Evolutionary conservation across 352 stramenopile species (phyloP), one percentile per base, ranked within the genome.

Genomic region (Globisporangium mamillatum): DNA sequence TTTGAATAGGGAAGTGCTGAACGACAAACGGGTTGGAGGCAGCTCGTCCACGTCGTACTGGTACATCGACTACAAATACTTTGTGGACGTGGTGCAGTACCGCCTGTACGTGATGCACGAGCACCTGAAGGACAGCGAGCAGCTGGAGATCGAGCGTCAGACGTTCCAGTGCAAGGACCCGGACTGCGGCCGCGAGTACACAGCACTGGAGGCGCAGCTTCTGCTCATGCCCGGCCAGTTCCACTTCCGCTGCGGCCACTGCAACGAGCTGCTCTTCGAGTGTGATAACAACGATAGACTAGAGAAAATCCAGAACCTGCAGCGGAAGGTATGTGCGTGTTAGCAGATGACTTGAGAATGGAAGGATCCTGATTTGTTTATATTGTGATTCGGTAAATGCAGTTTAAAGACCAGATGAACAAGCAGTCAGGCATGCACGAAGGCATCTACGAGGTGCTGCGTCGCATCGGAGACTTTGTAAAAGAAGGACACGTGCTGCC

Each of bases 11-110:
- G 87, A 96, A 64, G 87, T 93, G 64, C 75, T 96, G 27, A 96
- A 96, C 62, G 89, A 96, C 81, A 96, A 96, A 73, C 78, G 84
- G 1, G 34, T 82, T 5, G 87, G 87, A 44, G 89, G 89, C n/a
- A 93, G 86, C 64, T 94, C 87, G 48, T 95, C 88, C 61, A 93
- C 85, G 54, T 93, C 87, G 60, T 96, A 96, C 71, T 96, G 89
- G 88, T 95, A 96, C 77, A 96, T 96, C 77, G 89, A 96, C 80
- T 96, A 95, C 84, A 96, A 96, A 72, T 94, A 96, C 74, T 95
- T 96, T 76, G 86, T 94, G 54, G 88, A 96, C 67, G 88, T 96
- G 64, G 86, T 96, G 64, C 86, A 92, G 70, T 96, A 92, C 66
- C 87, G 89, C 12, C 76, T 96, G 22, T 96, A 94, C 72, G 63